phyloP scores from a whole-genome alignment of 2,329 filamentous ascomycete species.

The Penicillium thymicola region DNA sequence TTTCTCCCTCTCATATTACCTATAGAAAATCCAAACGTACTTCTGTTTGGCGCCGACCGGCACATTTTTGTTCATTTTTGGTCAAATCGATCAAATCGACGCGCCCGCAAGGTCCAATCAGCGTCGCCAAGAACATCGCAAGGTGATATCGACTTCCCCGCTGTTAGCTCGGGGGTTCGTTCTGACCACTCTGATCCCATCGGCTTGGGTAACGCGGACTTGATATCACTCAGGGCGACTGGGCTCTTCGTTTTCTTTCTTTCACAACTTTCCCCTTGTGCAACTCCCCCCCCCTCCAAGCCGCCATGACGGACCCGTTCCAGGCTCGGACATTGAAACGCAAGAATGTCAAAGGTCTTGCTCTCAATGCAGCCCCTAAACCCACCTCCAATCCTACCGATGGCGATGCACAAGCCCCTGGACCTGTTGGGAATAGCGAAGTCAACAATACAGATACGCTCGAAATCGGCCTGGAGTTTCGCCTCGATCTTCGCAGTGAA shows the following conservation, averaged over 20 bases:
- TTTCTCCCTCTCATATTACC: background rate
- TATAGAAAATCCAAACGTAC: background rate
- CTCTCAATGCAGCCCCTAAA: conserved; percentile 76
- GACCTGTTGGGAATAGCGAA: conserved; percentile 56
- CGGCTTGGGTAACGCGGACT: conserved; percentile 10
- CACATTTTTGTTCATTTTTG: background rate
- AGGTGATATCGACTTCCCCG: conserved; percentile 30
- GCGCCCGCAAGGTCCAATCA: conserved; percentile 28
- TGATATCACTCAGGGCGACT: background rate
- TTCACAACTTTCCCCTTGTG: conserved; percentile 1
- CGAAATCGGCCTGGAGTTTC: conserved; percentile 97
- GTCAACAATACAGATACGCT: conserved; percentile 66
- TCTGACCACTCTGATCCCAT: conserved; percentile 15
- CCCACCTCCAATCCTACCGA: conserved; percentile 66
- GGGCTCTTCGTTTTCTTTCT: conserved; percentile 1
- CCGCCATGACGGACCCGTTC: conserved; percentile 58
- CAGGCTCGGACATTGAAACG: conserved; percentile 84
- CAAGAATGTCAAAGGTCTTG: conserved; percentile 97
- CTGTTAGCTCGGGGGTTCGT: conserved; percentile 23
- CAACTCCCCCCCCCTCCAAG: conserved; percentile 3
- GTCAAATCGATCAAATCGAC: conserved; percentile 21
- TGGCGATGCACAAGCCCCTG: conserved; percentile 62
- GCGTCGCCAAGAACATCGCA: conserved; percentile 26
- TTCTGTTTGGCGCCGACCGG: conserved; percentile 19
- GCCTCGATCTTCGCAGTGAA: conserved; percentile 84